Base-by-base conservation (phyloP, 2,329 filamentous ascomycete species). In the Aphanocladium album region DNA sequence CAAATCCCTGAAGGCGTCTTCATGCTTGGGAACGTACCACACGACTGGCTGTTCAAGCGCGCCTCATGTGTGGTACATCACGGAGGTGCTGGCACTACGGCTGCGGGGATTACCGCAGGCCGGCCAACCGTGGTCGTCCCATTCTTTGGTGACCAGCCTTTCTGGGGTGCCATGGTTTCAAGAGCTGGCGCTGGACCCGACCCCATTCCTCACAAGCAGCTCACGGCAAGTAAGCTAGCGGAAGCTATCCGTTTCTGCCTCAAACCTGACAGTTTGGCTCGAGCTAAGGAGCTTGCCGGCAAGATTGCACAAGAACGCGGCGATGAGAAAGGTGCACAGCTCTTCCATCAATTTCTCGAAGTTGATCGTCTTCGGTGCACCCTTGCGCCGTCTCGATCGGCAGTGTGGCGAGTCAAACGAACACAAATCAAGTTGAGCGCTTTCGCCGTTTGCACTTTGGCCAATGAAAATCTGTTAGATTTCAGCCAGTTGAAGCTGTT, bases 401-500 rank as follows among this genome's bases (percentile, higher is more conserved):
- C 92, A 0, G 86, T 88, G 0, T 96, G 91, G 90, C 82, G 86
- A 25, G 77, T 95, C 6, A 86, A 85, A 67, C 80, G 85, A 45
- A 90, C 86, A 0, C 77, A 88, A 61, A 80, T 89, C 19, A 80
- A 79, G 2, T 75, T 96, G 14, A 92, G 89, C 68, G 80, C 89
- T 0, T 79, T 95, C 62, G 90, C 89, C 16, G 90, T 89, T 2
- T 81, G 87, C 5, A 81, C 87, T 0, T 74, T 95, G 41, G 86
- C 87, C 1, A 83, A 86, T 21, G 81, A 84, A 64, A 85, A 84
- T 0, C 72, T 87, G 27, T 66, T 95, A 3, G 80, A 87, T 55
- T 89, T 90, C 66, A 80, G 84, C 1, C 86, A 93, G 66, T 72
- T 95, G 23, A 91, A 91, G 68, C 73, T 93, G 82, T 91, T 45